Conservation (phyloP, 371 early-diverging fungal species). For the Syncephalastrum sp. region DNA sequence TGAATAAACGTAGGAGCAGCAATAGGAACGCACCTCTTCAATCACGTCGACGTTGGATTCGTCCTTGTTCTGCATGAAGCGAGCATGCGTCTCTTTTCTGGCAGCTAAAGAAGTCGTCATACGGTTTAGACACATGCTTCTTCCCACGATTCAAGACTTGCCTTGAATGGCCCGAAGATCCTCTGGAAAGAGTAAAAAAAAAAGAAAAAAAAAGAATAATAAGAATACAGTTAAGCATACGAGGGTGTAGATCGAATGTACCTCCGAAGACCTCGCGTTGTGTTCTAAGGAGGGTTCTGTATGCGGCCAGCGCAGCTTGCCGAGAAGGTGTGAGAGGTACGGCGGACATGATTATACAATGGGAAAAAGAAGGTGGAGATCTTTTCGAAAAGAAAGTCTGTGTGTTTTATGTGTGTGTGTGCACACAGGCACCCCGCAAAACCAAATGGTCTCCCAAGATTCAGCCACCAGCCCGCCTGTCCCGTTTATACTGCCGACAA, state of each 20-base stretch:
- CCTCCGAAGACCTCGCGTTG: slow-evolving; percentile 43
- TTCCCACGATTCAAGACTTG: slow-evolving; percentile 7
- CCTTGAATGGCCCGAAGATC: slow-evolving; percentile 38
- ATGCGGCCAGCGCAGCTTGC: slow-evolving; percentile 42
- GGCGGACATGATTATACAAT: no score
- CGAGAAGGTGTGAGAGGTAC: slow-evolving; percentile 21
- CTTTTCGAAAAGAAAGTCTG: no score
- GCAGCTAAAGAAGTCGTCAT: slow-evolving; percentile 26
- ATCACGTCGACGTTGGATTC: slow-evolving; percentile 42
- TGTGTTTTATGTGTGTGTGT: no score
- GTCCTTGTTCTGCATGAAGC: slow-evolving; percentile 45
- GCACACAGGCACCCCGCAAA: no score
- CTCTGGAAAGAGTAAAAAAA: slow-evolving; percentile 20
- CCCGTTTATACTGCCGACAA: no score
- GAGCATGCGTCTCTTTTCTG: slow-evolving; percentile 37
- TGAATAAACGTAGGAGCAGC: no score
- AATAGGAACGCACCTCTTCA: slow-evolving; percentile 32
- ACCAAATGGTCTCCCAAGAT: no score
- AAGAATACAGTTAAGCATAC: neutral
- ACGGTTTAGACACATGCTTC: neutral
- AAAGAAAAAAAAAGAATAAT: slow-evolving; percentile 3
- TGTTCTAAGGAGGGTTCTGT: slow-evolving; percentile 37
- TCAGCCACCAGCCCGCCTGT: no score
- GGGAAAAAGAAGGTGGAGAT: no score
- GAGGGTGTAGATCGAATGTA: slow-evolving; percentile 12